Base-by-base conservation (phyloP, 352 stramenopile genomes). In the Pythium apleroticum region DNA sequence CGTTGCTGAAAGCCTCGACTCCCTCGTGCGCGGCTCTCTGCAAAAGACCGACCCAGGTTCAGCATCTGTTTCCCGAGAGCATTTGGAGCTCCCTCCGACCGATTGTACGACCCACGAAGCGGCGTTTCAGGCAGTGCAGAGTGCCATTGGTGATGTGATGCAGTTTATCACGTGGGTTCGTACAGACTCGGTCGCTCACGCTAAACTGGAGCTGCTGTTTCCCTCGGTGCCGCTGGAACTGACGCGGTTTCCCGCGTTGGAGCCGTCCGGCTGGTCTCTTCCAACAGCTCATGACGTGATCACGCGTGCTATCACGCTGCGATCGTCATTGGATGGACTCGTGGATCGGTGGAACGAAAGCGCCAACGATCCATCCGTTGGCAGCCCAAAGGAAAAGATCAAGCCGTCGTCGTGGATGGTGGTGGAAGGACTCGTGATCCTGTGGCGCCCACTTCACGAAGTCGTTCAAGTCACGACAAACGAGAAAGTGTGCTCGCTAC, bases 401-500 rank as follows among this genome's bases (percentile, higher is more conserved):
- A n/a, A 39, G 24, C 12, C 33, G 25, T 41, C 6, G 43, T 65
- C 60, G 24, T 73, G 66, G 66, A 19, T 68, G 9, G 11, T 88
- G 15, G 62, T 69, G 0, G 79, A 88, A 60, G 77, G 64, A 14
- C 50, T 83, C 10, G 22, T 82, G 10, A 35, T 79, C 24, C 35
- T 88, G 15, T 70, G 81, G 25, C 71, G 65, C 12, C 73, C 77
- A 4, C 69, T 88, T 8, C 53, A 75, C 37, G 79, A 88, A 56
- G 65, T 86, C 10, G 55, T 71, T 17, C 63, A 75, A 43, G 74
- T 88, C 14, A 58, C 79, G 17, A 57, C 55, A 2, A 65, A 63
- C 50, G 77, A 83, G 12, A 69, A 73, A 37, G 58, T 64, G 27
- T 74, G 68, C 39, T 75, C 76, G 15, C 22, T 81, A 17, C 64